Evolutionary conservation across 2,329 filamentous ascomycete species (phyloP), one percentile per base, ranked within the genome.

Genomic region (Fusarium sp.): DNA sequence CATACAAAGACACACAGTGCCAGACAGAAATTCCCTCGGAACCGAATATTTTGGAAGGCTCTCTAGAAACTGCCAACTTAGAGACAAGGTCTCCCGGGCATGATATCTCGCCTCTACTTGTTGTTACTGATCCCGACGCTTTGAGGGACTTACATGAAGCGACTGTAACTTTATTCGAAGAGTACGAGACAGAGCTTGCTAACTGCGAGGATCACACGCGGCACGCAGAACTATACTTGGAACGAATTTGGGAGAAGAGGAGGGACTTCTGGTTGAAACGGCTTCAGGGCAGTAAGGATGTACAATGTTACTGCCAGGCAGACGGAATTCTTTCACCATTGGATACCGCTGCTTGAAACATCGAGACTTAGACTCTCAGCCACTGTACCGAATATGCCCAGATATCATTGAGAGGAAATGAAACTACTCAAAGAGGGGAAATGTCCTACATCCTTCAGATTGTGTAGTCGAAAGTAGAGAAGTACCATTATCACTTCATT

Each of bases 151-250:
- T 79, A n/a, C 72, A 78, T 29, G 46, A 60, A 49, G 58, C 60
- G 30, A 77, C 79, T 6, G 69, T 68, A 2, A 66, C 29, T 5
- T 40, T 81, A 12, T 72, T 81, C 27, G 75, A 80, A 8, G 78
- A 81, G 53, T 81, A 78, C 46, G 66, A 76, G 43, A 67, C 68
- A n/a, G 79, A 81, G 43, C 29, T 79, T 11, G 47, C 60, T 1
- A 30, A 62, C 10, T 73, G 77, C 0, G 64, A 51, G 10, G 64
- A 81, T 24, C 44, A 67, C 16, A 63, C 34, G 1, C 40, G 65
- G 1, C 75, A 72, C 24, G 79, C 78, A 18, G 66, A 69, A 14
- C 80, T 78, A 59, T 82, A 82, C 42, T 32, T 77, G 24, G 68
- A 78, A 10, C 74, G 62, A 15, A 66, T 82, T 27, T 61, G 73